These are phyloP conservation scores for Jaltomata sinuosa DNA, from an alignment of 257 asterid genomes.

Conservation along the genomic window DNA sequence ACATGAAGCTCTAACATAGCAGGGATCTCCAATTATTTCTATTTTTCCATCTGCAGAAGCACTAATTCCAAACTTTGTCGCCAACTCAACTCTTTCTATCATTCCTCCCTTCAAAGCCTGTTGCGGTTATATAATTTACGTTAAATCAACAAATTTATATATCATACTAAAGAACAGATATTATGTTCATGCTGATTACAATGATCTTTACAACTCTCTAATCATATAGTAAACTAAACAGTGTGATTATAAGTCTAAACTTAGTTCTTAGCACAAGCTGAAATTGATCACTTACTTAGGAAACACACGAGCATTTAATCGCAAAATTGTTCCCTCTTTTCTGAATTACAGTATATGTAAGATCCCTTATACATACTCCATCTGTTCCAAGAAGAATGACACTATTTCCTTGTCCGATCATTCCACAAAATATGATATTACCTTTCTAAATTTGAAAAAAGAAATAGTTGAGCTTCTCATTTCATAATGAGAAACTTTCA, in stretches of 20 bases:
- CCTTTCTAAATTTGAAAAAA: neutral
- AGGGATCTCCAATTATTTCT: conserved; percentile 26
- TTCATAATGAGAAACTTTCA: neutral
- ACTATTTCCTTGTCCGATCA: too few species aligned
- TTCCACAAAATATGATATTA: too few species aligned
- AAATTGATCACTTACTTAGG: too few species aligned
- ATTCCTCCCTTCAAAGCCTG: conserved; percentile 32
- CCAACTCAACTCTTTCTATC: conserved; percentile 27
- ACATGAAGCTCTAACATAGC: conserved; percentile 25
- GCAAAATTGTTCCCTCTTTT: too few species aligned
- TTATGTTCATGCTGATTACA: neutral
- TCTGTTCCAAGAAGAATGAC: too few species aligned
- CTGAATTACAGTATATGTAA: neutral
- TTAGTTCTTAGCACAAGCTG: too few species aligned
- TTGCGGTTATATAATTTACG: neutral
- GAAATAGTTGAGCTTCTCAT: neutral
- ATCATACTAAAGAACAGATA: neutral
- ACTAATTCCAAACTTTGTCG: conserved; percentile 28
- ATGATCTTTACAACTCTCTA: neutral
- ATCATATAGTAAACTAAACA: neutral
- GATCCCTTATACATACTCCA: neutral
- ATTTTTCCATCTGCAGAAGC: neutral
- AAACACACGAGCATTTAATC: too few species aligned
- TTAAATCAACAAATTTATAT: neutral
- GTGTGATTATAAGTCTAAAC: neutral